Evolutionary conservation across 2,329 filamentous ascomycete species (phyloP).

Genomic region (Cladosporium sp.): DNA sequence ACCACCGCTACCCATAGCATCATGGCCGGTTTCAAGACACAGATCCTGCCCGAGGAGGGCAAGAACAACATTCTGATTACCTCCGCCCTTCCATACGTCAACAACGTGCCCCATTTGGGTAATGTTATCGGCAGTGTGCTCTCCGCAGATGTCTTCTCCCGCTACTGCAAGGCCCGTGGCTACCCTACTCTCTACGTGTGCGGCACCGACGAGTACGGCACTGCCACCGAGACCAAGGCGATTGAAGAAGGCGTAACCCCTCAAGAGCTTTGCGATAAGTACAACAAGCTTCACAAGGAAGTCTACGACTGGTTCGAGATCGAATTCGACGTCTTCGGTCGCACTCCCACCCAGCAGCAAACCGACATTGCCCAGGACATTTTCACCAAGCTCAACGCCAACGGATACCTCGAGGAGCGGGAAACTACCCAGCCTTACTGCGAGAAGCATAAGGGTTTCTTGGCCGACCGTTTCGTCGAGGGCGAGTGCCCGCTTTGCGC

Average conservation of each 20-base stretch:
- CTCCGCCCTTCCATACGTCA: constrained; percentile 81
- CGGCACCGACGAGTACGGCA: constrained; percentile 91
- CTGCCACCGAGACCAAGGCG: constrained; percentile 91
- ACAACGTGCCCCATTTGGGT: constrained; percentile 69
- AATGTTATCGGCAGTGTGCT: constrained; percentile 83
- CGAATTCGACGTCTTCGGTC: constrained; percentile 89
- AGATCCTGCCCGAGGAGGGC: constrained; percentile 46
- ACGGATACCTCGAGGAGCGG: constrained; percentile 81
- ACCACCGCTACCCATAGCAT: not conserved
- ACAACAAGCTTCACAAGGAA: constrained; percentile 81
- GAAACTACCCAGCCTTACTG: constrained; percentile 89
- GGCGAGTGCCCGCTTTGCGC: constrained; percentile 69
- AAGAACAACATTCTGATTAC: constrained; percentile 88
- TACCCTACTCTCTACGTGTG: constrained; percentile 80
- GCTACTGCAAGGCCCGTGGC: constrained; percentile 74
- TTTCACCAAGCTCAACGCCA: constrained; percentile 80
- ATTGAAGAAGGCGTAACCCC: constrained; percentile 81
- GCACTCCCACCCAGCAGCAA: constrained; percentile 83
- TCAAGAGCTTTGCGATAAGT: constrained; percentile 83
- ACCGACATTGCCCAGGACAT: constrained; percentile 91
- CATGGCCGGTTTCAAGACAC: constrained; percentile 17
- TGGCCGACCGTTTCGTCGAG: constrained; percentile 83
- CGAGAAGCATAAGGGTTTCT: constrained; percentile 56
- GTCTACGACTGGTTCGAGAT: constrained; percentile 97
- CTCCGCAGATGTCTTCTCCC: constrained; percentile 70